Base-by-base conservation (phyloP, 23 red algal genomes). In the Gracilaria caudata region DNA sequence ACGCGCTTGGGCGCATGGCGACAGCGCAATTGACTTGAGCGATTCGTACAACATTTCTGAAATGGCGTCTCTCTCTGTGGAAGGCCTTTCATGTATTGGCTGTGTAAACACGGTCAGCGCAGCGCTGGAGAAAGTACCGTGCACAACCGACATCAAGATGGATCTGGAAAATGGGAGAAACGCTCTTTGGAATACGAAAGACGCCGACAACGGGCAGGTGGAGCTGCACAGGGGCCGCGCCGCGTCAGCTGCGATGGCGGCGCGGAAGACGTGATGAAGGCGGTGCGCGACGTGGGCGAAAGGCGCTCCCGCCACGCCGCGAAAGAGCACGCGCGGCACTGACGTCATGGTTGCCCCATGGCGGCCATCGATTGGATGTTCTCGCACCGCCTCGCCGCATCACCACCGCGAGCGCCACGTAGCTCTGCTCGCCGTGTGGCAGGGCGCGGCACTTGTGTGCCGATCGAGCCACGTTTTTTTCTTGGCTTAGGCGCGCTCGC, bases 81-180 rank as follows among this genome's bases (percentile, higher is more conserved):
- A 63, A 30, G 54, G 54, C 9, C 28, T 90, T 13, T 37, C 73
- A 12, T 88, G 84, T 25, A 61, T 34, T 19, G 68, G 68, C 0
- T 88, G 84, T 64, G 68, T 88, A n/a, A 34, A 19, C 38, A 44
- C 51, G 25, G 68, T 84, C 36, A 45, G n/a, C 17, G 65, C 38
- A 5, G 89, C 70, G 16, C 23, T 77, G 19, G 77, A 39, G 11
- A 57, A 57, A 57, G 4, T 57, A 21, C 4, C 17, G 23, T 12
- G 54, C 54, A 21, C 54, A n/a, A 57, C 4, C 54, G 54, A 57
- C 54, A 21, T 57, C 11, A 66, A 66, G 21, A 30, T 36, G 4
- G 61, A 66, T 17, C 11, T 35, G 0, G 61, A 66, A 36, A 37
- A 16, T 30, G 61, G 61, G 26, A 4, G 13, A 1, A 30, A 21